Base-by-base conservation (phyloP, 2,329 filamentous ascomycete species). In the Epichloe gansuensis region DNA sequence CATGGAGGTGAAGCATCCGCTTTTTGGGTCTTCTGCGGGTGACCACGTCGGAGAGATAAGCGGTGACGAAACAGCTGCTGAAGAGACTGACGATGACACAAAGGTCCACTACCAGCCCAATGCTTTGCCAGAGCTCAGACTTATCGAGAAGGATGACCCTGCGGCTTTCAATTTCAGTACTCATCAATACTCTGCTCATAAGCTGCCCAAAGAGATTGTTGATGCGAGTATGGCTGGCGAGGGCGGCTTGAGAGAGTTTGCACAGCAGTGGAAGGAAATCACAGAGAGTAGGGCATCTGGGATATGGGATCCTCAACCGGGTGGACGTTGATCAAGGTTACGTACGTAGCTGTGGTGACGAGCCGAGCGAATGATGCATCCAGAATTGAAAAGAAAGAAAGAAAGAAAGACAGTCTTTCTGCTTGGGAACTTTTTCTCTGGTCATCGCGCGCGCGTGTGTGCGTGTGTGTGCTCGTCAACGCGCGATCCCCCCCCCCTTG, bases 141-240 rank as follows among this genome's bases (percentile, higher is more conserved):
- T 97, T 8, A 80, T 98, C 46, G 81, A 84, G 59, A 82, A 83
- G 64, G 85, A 91, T 57, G 91, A 97, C 58, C 89, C 90, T 0
- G 87, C 91, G 55, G 90, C 90, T 1, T 93, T 89, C 64, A 86
- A 85, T 59, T 94, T 96, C 64, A 82, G 80, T 57, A 85, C 87
- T 4, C 80, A 89, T 1, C 87, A 91, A 62, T 97, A 95, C 67
- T 95, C 89, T 55, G 91, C 93, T 3, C 91, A 97, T 64, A 98
- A 97, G 69, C 71, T 98, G 59, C 93, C 93, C 0, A 89, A 84
- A 66, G 93, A 98, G 60, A 89, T 97, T 2, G 90, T 96, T 3
- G 81, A 85, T 59, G 82, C 82, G 21, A 78, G 80, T 58, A 61
- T 78, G 58, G 77, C 77, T 1, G 85, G 86, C 3, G 81, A 87